These are phyloP conservation scores for Ustilago trichophora DNA, from an alignment of 1,284 basidiomycete species.

Conservation along the genomic window DNA sequence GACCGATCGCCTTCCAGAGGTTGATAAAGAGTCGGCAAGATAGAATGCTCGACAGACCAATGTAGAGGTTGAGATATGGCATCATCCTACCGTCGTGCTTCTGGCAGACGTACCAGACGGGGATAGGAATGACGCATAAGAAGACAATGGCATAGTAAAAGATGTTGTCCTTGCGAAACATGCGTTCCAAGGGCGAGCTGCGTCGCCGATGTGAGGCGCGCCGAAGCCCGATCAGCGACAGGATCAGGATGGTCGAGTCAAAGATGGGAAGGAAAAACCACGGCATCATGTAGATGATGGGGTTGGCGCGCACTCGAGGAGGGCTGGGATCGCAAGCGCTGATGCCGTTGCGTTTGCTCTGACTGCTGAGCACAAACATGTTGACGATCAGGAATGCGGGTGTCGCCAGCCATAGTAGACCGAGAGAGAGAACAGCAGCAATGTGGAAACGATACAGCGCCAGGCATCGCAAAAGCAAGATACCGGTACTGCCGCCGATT, in stretches of 20 bases:
- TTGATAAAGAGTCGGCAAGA: constrained; percentile 49
- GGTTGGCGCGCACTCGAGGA: constrained; percentile 12
- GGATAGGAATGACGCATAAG: constrained; percentile 44
- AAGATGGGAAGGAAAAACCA: constrained; percentile 49
- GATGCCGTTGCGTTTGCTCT: constrained; percentile 41
- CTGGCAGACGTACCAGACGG: constrained; percentile 39
- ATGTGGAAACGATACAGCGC: constrained; percentile 45
- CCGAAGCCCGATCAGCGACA: constrained; percentile 35
- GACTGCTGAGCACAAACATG: constrained; percentile 26
- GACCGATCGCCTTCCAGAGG: constrained; percentile 48
- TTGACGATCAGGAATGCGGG: constrained; percentile 42
- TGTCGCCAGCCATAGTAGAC: constrained; percentile 39
- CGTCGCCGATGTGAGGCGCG: constrained; percentile 37
- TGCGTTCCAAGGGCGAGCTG: constrained; percentile 34
- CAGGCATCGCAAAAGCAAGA: constrained; percentile 40
- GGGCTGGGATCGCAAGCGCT: constrained; percentile 39
- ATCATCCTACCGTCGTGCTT: constrained; percentile 38
- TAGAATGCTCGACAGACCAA: constrained; percentile 40
- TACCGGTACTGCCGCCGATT: constrained; percentile 44
- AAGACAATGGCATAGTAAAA: constrained; percentile 45
- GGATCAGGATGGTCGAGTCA: constrained; percentile 40
- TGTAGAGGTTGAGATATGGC: constrained; percentile 48
- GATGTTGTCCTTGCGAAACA: constrained; percentile 51
- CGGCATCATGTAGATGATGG: constrained; percentile 36
- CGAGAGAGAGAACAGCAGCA: constrained; percentile 28